phyloP scores from a whole-genome alignment of 345 rosid species.

The Stellera chamaejasme region DNA sequence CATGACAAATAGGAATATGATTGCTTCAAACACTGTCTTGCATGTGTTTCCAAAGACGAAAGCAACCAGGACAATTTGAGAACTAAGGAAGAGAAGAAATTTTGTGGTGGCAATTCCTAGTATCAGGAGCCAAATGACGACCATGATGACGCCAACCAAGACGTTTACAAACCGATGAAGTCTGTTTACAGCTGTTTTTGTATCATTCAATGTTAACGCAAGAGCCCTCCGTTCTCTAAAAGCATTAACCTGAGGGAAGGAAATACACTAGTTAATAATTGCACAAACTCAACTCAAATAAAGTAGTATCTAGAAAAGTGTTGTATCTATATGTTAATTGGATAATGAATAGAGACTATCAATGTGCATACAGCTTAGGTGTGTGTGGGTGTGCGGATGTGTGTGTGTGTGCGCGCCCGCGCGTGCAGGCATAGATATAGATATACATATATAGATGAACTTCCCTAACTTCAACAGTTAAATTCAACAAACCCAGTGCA shows the following conservation, averaged over 20 bases:
- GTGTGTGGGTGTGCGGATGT: no score
- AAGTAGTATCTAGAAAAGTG: no score
- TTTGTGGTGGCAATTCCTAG: constrained; percentile 69
- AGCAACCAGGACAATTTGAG: constrained; percentile 61
- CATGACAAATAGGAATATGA: constrained; percentile 66
- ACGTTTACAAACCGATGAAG: constrained; percentile 53
- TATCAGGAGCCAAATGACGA: constrained; percentile 59
- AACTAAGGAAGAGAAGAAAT: constrained; percentile 51
- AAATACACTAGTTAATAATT: neutral
- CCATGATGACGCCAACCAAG: constrained; percentile 39
- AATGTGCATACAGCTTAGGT: no score
- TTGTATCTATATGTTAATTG: no score
- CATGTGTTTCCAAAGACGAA: constrained; percentile 80
- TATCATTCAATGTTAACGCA: constrained; percentile 47
- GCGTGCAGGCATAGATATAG: no score
- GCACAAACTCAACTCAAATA: neutral
- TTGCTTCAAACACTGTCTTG: constrained; percentile 72
- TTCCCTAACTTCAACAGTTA: no score
- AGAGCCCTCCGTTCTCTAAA: constrained; percentile 5
- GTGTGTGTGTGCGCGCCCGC: no score
- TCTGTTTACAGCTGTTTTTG: constrained; percentile 81
- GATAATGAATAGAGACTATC: neutral
- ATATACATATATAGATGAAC: no score
- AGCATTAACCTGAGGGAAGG: constrained; percentile 1
- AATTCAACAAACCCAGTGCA: no score